Evolutionary conservation across 169 alveolate genomes (phyloP).

Genomic region (Besnoitia besnoiti): DNA sequence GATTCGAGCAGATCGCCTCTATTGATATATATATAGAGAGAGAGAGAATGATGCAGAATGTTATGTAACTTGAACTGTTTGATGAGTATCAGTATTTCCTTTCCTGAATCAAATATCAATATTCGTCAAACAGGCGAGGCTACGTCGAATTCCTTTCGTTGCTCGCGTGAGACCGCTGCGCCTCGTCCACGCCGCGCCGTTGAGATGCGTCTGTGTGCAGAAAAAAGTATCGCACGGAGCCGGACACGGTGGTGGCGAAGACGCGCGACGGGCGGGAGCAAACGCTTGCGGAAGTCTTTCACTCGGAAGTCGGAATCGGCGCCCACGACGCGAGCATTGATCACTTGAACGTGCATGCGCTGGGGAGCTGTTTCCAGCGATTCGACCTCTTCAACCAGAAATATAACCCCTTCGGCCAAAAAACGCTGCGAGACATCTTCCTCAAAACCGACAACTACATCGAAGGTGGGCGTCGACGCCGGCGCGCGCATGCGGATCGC

Average conservation of each 20-base stretch:
- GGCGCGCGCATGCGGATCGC: neutral
- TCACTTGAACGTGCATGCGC: slow-evolving; percentile 85
- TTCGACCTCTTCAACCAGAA: slow-evolving; percentile 92
- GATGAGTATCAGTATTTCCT: too few species aligned
- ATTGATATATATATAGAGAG: too few species aligned
- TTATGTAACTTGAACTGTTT: too few species aligned
- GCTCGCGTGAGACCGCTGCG: too few species aligned
- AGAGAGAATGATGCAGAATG: too few species aligned
- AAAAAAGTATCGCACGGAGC: slow-evolving; percentile 79
- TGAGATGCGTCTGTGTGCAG: too few species aligned
- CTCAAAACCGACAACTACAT: slow-evolving; percentile 90
- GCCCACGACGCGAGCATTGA: slow-evolving; percentile 82
- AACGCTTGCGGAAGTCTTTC: slow-evolving; percentile 80
- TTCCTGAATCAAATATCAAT: too few species aligned
- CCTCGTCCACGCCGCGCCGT: too few species aligned
- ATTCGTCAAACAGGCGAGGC: too few species aligned
- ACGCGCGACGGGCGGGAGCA: slow-evolving; percentile 71
- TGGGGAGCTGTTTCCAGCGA: slow-evolving; percentile 88
- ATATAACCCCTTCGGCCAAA: slow-evolving; percentile 89
- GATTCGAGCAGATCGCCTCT: too few species aligned
- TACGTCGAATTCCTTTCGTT: too few species aligned
- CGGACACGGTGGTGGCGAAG: slow-evolving; percentile 77
- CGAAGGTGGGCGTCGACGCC: slow-evolving; percentile 72
- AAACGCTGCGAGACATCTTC: slow-evolving; percentile 86
- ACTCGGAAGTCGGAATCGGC: slow-evolving; percentile 76